phyloP scores from a whole-genome alignment of 2,329 filamentous ascomycete species.

The Neofusicoccum ribis region DNA sequence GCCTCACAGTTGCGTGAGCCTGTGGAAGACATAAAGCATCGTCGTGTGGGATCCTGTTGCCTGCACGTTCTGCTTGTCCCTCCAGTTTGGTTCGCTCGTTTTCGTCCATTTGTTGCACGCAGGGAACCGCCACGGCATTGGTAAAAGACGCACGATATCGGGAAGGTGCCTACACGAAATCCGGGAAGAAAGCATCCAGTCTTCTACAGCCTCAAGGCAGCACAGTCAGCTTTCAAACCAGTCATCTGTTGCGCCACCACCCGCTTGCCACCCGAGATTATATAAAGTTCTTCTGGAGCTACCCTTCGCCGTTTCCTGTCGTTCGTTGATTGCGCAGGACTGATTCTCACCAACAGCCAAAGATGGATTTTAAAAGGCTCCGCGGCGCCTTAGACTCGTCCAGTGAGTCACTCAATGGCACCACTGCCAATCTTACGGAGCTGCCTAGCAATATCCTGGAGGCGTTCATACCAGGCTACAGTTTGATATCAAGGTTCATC shows the following conservation, averaged over 20 bases:
- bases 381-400: neutral
- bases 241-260: neutral
- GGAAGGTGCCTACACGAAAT: too few relatives aligned
- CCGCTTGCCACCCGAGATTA: neutral
- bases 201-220: neutral
- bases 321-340: neutral
- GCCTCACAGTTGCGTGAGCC: neutral
- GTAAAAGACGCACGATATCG: too few relatives aligned
- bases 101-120: too few relatives aligned
- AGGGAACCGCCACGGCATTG: too few relatives aligned
- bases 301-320: neutral
- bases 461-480: slow-evolving; percentile 52
- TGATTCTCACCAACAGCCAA: neutral
- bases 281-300: neutral
- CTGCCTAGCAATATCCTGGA: slow-evolving; percentile 51
- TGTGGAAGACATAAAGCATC: too few relatives aligned
- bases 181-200: neutral
- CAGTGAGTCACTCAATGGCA: slow-evolving; percentile 18
- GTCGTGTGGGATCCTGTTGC: too few relatives aligned
- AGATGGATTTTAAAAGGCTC: slow-evolving; percentile 5
- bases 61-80: too few relatives aligned
- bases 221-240: neutral
- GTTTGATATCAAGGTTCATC: slow-evolving; percentile 47
- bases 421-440: slow-evolving; percentile 28
- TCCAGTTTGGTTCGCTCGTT: too few relatives aligned